Percentiles rank a stretch among this genome's conserved stretches.
Evolutionary conservation across 1,139 yeast species (phyloP).

Genomic region (Kurtzmaniella quercitrusa): DNA sequence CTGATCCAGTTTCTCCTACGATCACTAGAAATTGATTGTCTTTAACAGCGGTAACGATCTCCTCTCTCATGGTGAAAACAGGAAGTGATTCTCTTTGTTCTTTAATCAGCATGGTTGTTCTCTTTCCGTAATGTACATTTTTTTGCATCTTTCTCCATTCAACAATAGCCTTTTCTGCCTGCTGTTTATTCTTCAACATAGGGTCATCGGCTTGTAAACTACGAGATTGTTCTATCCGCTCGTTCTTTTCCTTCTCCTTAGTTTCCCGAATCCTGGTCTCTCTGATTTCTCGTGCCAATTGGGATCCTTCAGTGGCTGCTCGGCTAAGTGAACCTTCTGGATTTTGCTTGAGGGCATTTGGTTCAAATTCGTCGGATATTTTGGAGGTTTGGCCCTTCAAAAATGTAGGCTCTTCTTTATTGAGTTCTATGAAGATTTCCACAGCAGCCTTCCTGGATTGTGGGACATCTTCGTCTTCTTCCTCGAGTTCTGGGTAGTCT

Average conservation of each 20-base stretch:
- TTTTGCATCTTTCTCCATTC: conserved; percentile 50
- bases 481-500: conserved; percentile 63
- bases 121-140: conserved; percentile 48
- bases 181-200: conserved; percentile 8
- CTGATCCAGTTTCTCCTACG: conserved; percentile 48
- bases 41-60: conserved; percentile 53
- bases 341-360: conserved; percentile 56
- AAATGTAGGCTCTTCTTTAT: conserved; percentile 67
- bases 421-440: conserved; percentile 69
- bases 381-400: conserved; percentile 52
- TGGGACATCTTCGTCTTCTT: conserved; percentile 44
- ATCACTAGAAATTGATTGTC: conserved; percentile 42
- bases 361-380: conserved; percentile 37
- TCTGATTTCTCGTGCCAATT: conserved; percentile 59
- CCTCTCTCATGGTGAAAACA: conserved; percentile 58
- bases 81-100: conserved; percentile 73
- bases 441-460: conserved; percentile 34
- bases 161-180: conserved; percentile 16
- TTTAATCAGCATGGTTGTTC: conserved; percentile 48
- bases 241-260: conserved; percentile 38
- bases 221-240: conserved; percentile 21
- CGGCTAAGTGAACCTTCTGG: conserved; percentile 79
- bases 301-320: conserved; percentile 76
- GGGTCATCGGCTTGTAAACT: conserved; percentile 41
- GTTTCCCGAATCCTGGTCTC: conserved; percentile 52